Evolutionary conservation across 2,329 filamentous ascomycete genomes (phyloP), one percentile per base, ranked within the genome.

Genomic region (Stagonosporopsis tanaceti): DNA sequence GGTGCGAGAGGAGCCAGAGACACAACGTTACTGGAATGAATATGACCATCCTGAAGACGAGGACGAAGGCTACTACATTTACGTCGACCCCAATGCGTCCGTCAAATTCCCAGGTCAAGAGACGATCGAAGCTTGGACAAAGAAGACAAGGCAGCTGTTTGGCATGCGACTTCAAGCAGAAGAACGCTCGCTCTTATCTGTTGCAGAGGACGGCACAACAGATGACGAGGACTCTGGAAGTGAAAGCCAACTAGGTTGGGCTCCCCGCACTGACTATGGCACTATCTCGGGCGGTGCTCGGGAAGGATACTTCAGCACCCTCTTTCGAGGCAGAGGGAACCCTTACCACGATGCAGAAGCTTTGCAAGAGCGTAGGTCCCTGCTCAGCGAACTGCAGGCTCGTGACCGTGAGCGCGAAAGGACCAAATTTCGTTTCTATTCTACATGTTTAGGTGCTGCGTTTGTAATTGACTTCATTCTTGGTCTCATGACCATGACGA

Each of bases 1-100:
- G 11, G 40, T 57, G 8, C 57, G 64, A 41, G 55, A 62, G 20
- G 67, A 67, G 34, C 59, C 62, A 1, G 61, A 65, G 32, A 46
- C 59, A 28, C 59, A 59, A 32, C 58, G 74, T 47, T 95, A 94
- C 71, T 96, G 92, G 91, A 94, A 91, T 74, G 92, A 96, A 74
- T 95, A 94, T 74, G 92, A 96, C 64, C 79, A 93, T 71, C 90
- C 90, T 8, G 92, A 91, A 71, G 78, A 77, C 11, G 86, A 83
- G 2, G 78, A 82, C 14, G 82, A 87, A 20, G 83, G 85, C 34
- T 84, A 83, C 28, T 95, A 92, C 73, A 88, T 95, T 64, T 92
- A 91, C 67, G 80, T 94, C 57, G 84, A 93, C 69, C 90, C 91
- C 0, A 84, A 91, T 64, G 85, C 85, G 1, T 80, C 83, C 9